These are phyloP conservation scores for Scheffersomyces ergatensis DNA, from an alignment of 805 yeast genomes.

Conservation along the genomic window DNA sequence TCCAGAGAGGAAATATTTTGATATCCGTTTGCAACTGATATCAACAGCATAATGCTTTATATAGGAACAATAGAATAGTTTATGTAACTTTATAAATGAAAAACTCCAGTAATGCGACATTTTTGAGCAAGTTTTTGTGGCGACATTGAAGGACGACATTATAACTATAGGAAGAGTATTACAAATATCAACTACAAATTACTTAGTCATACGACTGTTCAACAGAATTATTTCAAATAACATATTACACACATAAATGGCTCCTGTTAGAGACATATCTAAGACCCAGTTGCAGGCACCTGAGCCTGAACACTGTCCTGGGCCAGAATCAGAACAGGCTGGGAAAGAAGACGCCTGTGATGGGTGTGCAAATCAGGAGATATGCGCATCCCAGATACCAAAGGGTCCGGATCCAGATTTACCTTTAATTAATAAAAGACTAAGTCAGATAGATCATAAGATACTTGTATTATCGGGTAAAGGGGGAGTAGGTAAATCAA, in stretches of 20 bases:
- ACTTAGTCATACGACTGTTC: too few relatives aligned
- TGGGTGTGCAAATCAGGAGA: constrained; percentile 91
- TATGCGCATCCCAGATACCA: constrained; percentile 79
- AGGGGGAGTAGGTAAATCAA: constrained; percentile 97
- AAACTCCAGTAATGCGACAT: too few relatives aligned
- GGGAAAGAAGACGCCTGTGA: constrained; percentile 92
- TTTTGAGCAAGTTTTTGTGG: too few relatives aligned
- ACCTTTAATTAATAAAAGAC: constrained; percentile 65
- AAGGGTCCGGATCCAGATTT: constrained; percentile 96
- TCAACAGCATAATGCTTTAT: background rate
- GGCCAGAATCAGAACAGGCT: constrained; percentile 91
- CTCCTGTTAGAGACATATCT: constrained; percentile 18
- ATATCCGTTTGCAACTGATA: constrained; percentile 8
- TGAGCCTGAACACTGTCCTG: constrained; percentile 98
- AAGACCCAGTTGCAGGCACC: constrained; percentile 48
- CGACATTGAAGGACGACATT: too few relatives aligned
- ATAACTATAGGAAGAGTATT: too few relatives aligned
- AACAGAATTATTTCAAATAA: too few relatives aligned
- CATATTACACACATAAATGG: too few relatives aligned
- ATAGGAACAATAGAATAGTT: too few relatives aligned
- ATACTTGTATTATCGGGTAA: constrained; percentile 75
- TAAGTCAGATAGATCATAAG: constrained; percentile 71
- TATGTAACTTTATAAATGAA: too few relatives aligned
- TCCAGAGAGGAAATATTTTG: constrained; percentile 38
- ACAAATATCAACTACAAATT: too few relatives aligned